Percentiles rank a stretch among this genome's conserved stretches.
Evolutionary conservation across 352 stramenopile species (phyloP).

Genomic region (Phytophthora pisi): DNA sequence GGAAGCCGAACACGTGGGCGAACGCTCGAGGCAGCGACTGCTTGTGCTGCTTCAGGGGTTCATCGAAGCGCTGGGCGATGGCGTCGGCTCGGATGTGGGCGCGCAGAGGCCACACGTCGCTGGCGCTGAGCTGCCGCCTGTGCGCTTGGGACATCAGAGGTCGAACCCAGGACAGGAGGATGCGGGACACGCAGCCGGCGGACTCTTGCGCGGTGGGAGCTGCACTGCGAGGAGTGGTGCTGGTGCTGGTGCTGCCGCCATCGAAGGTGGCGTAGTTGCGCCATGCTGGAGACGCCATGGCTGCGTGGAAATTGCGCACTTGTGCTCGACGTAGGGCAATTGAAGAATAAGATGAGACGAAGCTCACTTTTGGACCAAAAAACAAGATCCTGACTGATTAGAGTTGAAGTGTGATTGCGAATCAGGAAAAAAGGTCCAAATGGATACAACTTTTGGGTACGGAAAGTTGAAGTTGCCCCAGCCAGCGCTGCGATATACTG

Average conservation of each 20-base stretch:
- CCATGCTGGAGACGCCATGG: constrained; percentile 1
- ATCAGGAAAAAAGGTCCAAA: not conserved
- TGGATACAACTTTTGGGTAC: too few species aligned
- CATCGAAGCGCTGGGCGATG: constrained; percentile 29
- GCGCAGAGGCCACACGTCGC: constrained; percentile 49
- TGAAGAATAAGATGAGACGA: constrained; percentile 13
- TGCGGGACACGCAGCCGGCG: constrained; percentile 38
- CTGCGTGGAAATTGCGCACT: not conserved
- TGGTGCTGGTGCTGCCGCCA: not conserved
- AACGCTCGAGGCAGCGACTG: constrained; percentile 40
- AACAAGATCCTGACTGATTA: not conserved
- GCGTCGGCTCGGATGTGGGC: constrained; percentile 22
- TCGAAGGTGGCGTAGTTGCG: constrained; percentile 25
- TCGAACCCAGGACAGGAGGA: constrained; percentile 50
- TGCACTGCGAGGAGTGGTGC: not conserved
- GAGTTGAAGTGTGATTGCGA: constrained; percentile 20
- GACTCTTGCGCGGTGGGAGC: constrained; percentile 16
- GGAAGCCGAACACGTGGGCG: constrained; percentile 33
- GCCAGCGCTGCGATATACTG: too few species aligned
- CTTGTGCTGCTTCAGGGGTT: constrained; percentile 12
- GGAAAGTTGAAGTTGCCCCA: too few species aligned
- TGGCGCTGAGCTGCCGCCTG: constrained; percentile 40
- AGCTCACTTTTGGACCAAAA: not conserved
- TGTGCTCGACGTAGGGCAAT: constrained; percentile 5
- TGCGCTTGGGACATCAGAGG: constrained; percentile 50